Base-by-base conservation (phyloP, 2,329 filamentous ascomycete species). In the Colletotrichum limetticola region DNA sequence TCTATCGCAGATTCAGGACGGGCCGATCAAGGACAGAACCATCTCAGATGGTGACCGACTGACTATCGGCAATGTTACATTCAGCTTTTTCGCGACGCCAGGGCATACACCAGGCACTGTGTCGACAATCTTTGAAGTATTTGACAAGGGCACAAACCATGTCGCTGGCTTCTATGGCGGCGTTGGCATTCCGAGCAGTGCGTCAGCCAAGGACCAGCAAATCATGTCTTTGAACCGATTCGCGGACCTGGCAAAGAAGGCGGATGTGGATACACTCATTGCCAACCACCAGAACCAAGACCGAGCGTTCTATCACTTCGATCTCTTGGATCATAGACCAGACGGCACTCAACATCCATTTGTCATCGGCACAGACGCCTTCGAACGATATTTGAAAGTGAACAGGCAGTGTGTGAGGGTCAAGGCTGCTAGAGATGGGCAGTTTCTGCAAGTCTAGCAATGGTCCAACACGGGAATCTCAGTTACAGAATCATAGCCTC, bases 101-200 rank as follows among this genome's bases (percentile, higher is more conserved):
- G 78, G 77, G 5, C 78, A 79, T 55, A 77, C 77, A 2, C 72
- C 71, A 0, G 78, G 78, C 3, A 77, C 76, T 24, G 24, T 78
- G 16, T 78, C 76, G 1, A 65, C 77, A 11, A 73, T 78, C 7
- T 71, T 79, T 35, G 67, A 75, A 9, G 71, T 79, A 0, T 71
- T 70, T 16, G 76, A 79, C 16, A 42, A 42, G 3, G 77, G 77
- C 16, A 52, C 69, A 26, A 59, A 66, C 62, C 75, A 78, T n/a
- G 65, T 72, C 0, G 78, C 76, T 1, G 78, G 76, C 11, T 63
- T 78, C 14, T 79, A 76, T 55, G 76, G 77, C n/a, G 77, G 78
- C 37, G 74, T 74, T 8, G 77, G 77, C 4, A 66, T 76, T 3
- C 74, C 76, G 1, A 70, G 60, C 24, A 58, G 58, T 7, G 77